These are phyloP conservation scores for Claviceps pusilla DNA, from an alignment of 2,329 filamentous ascomycete genomes.

Conservation along the genomic window DNA sequence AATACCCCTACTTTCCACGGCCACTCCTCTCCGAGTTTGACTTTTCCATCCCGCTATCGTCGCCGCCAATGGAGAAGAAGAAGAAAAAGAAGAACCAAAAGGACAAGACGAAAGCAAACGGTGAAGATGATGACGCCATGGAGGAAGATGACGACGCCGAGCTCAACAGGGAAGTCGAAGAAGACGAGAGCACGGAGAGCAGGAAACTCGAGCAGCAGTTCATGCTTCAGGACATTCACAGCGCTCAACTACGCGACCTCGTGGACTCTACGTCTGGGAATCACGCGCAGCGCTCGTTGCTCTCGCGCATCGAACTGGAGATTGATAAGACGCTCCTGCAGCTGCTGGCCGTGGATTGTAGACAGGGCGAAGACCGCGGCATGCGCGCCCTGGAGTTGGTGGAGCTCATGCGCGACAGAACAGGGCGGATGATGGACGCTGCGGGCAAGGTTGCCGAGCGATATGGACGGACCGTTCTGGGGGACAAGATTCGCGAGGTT, in stretches of 20 bases:
- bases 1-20: slow-evolving; percentile 82
- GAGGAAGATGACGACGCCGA: slow-evolving; percentile 20
- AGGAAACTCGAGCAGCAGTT: slow-evolving; percentile 65
- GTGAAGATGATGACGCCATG: slow-evolving; percentile 19
- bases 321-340: slow-evolving; percentile 84
- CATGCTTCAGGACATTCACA: slow-evolving; percentile 56
- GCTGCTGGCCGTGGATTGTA: slow-evolving; percentile 76
- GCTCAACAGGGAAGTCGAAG: slow-evolving; percentile 11
- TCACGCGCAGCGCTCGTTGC: slow-evolving; percentile 47
- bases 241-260: slow-evolving; percentile 61
- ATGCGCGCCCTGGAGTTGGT: slow-evolving; percentile 94
- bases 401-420: slow-evolving; percentile 65
- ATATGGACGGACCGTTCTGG: slow-evolving; percentile 65
- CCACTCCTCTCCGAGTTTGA: slow-evolving; percentile 87
- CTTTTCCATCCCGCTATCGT: slow-evolving; percentile 68
- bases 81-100: slow-evolving; percentile 17
- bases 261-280: slow-evolving; percentile 46
- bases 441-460: slow-evolving; percentile 78
- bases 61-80: slow-evolving; percentile 25
- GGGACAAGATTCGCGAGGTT: slow-evolving; percentile 79
- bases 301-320: slow-evolving; percentile 62
- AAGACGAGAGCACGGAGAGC: slow-evolving; percentile 29
- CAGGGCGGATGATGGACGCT: slow-evolving; percentile 80
- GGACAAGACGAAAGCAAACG: slow-evolving; percentile 15
- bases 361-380: slow-evolving; percentile 79